Conservation (phyloP, 2,329 filamentous ascomycete genomes). For the Aureobasidium melanogenum region DNA sequence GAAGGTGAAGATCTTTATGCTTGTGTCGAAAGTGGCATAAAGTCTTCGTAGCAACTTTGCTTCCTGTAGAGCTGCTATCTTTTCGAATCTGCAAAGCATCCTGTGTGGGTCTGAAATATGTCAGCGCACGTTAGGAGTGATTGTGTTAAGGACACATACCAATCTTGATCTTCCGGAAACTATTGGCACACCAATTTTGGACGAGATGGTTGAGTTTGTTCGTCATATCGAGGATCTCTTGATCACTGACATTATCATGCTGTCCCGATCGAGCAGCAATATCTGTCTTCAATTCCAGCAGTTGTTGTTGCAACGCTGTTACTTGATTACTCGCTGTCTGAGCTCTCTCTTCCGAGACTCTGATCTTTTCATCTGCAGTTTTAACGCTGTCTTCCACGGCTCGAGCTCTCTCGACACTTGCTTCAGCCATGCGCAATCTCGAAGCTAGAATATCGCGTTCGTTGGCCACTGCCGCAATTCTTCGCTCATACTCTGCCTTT, state of each 20-base stretch:
- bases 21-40: slow-evolving; percentile 46
- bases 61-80: background rate
- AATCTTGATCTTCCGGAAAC: slow-evolving; percentile 56
- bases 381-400: background rate
- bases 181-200: slow-evolving; percentile 65
- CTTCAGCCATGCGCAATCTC: background rate
- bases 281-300: slow-evolving; percentile 62
- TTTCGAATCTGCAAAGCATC: slow-evolving; percentile 11
- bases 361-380: background rate
- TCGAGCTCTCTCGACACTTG: background rate
- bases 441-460: background rate
- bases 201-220: slow-evolving; percentile 53
- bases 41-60: slow-evolving; percentile 19
- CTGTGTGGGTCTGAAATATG: slow-evolving; percentile 13
- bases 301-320: slow-evolving; percentile 56
- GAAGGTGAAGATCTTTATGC: slow-evolving; percentile 52
- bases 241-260: slow-evolving; percentile 57
- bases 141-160: slow-evolving; percentile 17
- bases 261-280: slow-evolving; percentile 55
- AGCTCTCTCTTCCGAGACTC: background rate
- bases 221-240: slow-evolving; percentile 56
- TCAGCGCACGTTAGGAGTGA: background rate
- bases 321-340: background rate
- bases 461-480: background rate
- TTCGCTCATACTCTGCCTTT: background rate